phyloP scores from a whole-genome alignment of 1,139 yeast species.

The Kodamaea ohmeri region DNA sequence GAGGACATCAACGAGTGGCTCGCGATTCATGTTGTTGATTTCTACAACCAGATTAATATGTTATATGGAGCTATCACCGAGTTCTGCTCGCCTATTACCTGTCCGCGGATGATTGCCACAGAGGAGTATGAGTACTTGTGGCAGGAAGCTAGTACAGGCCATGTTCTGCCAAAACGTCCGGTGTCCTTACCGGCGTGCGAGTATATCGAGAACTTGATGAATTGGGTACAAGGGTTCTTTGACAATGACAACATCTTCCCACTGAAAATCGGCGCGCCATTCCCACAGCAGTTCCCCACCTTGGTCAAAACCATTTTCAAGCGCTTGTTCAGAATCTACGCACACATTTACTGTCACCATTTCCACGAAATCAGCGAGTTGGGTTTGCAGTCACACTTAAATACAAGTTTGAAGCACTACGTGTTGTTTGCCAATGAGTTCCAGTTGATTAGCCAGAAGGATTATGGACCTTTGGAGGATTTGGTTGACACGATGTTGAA shows the following conservation, averaged over 20 bases:
- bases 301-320: constrained; percentile 84
- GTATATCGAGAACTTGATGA: constrained; percentile 88
- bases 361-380: constrained; percentile 91
- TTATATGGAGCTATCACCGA: constrained; percentile 93
- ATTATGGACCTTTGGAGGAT: constrained; percentile 90
- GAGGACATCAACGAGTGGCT: constrained; percentile 94
- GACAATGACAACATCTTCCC: constrained; percentile 93
- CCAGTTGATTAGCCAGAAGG: constrained; percentile 68
- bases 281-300: constrained; percentile 66
- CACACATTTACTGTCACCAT: constrained; percentile 96
- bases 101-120: constrained; percentile 97
- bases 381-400: constrained; percentile 88
- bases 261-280: constrained; percentile 82
- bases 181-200: constrained; percentile 81
- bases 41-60: constrained; percentile 95
- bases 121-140: constrained; percentile 94
- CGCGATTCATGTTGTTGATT: constrained; percentile 89
- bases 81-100: constrained; percentile 87
- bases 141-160: constrained; percentile 63
- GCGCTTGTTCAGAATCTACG: constrained; percentile 91
- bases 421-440: constrained; percentile 86
- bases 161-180: constrained; percentile 49
- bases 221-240: constrained; percentile 86
- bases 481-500: constrained; percentile 70
- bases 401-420: constrained; percentile 92